Evolutionary conservation across 495 filamentous ascomycete species (phyloP).

Genomic region (Astrocystis sublimbata): DNA sequence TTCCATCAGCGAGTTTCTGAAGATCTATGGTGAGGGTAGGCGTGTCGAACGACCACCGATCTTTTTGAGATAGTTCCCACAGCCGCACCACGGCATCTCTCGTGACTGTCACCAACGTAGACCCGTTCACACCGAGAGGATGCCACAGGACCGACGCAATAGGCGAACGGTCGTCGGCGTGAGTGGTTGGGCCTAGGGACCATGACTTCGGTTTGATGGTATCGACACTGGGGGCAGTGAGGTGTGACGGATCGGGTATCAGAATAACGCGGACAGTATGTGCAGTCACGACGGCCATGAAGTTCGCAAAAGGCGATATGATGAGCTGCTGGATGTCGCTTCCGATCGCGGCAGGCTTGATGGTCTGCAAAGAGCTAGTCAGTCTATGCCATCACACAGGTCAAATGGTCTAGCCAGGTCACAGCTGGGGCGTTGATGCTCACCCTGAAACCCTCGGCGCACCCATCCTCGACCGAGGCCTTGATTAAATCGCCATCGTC

Average conservation of each 20-base stretch:
- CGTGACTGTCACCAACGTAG: conserved; percentile 79
- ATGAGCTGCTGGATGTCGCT: conserved; percentile 78
- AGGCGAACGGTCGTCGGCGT: conserved; percentile 77
- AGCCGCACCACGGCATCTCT: conserved; percentile 80
- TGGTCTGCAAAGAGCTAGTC: conserved; percentile 49
- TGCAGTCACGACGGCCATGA: conserved; percentile 77
- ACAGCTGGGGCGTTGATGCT: conserved; percentile 23
- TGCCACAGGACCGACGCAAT: conserved; percentile 83
- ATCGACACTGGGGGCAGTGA: conserved; percentile 60
- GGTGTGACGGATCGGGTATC: conserved; percentile 72
- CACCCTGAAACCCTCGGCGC: conserved; percentile 49
- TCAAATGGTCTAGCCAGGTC: too few species aligned
- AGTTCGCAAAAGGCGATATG: conserved; percentile 75
- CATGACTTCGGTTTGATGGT: conserved; percentile 77
- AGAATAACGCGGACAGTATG: conserved; percentile 82
- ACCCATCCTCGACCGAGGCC: conserved; percentile 28
- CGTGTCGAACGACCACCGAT: conserved; percentile 80
- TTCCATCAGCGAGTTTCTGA: conserved; percentile 77
- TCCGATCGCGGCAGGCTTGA: conserved; percentile 65
- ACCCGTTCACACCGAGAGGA: conserved; percentile 71
- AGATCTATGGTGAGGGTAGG: conserved; percentile 81
- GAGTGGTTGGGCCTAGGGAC: conserved; percentile 82
- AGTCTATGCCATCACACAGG: conserved; percentile 16
- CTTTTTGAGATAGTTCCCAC: conserved; percentile 79
- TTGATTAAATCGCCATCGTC: conserved; percentile 36